Base-by-base conservation (phyloP, 257 asterid species). In the Solanum corneliomulleri region DNA sequence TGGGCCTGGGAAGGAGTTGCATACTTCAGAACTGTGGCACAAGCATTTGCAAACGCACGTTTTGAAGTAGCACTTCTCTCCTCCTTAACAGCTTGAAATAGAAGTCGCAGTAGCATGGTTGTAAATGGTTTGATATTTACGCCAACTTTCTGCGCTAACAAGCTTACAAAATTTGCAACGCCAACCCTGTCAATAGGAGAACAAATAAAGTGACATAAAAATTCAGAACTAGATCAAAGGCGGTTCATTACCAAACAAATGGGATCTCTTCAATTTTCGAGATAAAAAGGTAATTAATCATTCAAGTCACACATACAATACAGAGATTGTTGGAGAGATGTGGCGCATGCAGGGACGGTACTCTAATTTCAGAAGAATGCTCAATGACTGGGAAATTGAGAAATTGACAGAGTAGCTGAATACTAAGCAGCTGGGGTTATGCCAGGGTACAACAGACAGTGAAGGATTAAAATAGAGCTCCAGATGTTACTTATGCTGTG, bases 41-140 rank as follows among this genome's bases (percentile, higher is more conserved):
- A 97, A 58, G 99, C 99, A 94, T 93, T 95, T 70, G 98, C 97
- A 91, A 94, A 96, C 84, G 98, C 98, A 86, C 98, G 98, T 88
- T 91, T 95, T 49, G 98, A 94, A 33, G 97, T 91, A 88, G 91
- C 88, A 87, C 99, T 95, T 91, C 88, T 97, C 91, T 97, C 99
- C 87, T 95, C 98, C 92, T 91, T 94, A 82, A 93, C 97, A 82
- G 91, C 99, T 68, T 97, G 96, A 92, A 97, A 93, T 84, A 97
- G 91, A 83, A 95, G 97, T 94, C 89, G 94, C 96, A 97, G 92
- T 66, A 97, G 94, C 91, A 90, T 86, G 89, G 89, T 87, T n/a
- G 96, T 92, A 93, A 95, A 97, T 25, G 98, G 94, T 89, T 93
- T 97, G 92, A 95, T 96, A 89, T 90, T 91, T 86, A 47, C 89